Percentiles rank a stretch among this genome's conserved stretches.
These are phyloP conservation scores for Lepidium sativum DNA, from an alignment of 345 rosid species.

Conservation along the genomic window DNA sequence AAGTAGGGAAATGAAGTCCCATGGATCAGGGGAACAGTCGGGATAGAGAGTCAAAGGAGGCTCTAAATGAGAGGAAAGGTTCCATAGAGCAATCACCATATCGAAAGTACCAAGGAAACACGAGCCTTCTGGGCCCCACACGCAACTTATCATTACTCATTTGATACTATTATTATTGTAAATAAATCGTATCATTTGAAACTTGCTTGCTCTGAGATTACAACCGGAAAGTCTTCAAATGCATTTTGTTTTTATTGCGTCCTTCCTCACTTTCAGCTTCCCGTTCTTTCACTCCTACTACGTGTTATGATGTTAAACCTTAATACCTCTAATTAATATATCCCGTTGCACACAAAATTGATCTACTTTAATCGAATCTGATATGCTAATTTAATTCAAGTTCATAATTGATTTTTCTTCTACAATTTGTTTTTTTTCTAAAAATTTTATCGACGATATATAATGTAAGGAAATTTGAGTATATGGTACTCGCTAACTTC, in stretches of 20 bases:
- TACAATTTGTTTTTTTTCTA: too few relatives aligned
- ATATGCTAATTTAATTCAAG: background rate
- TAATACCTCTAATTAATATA: background rate
- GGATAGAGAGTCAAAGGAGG: slow-evolving; percentile 10
- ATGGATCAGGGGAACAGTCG: slow-evolving; percentile 19
- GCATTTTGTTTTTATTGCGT: background rate
- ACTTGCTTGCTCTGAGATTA: background rate
- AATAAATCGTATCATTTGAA: background rate
- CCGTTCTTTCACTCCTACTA: slow-evolving; percentile 2
- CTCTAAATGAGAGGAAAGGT: slow-evolving; percentile 18
- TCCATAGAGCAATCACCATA: slow-evolving; percentile 11
- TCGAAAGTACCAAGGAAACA: slow-evolving; percentile 23
- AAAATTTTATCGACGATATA: too few relatives aligned
- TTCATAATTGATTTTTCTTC: too few relatives aligned
- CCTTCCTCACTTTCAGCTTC: slow-evolving; percentile 18
- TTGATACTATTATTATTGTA: background rate
- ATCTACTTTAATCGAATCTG: background rate
- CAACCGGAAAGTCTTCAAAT: slow-evolving; percentile 1
- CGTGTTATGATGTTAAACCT: slow-evolving; percentile 1
- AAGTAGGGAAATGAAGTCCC: background rate
- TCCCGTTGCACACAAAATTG: too few relatives aligned
- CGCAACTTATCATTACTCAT: slow-evolving; percentile 5
- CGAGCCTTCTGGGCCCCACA: slow-evolving; percentile 16
- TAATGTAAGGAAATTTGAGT: too few relatives aligned
- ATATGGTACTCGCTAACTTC: too few relatives aligned